phyloP scores from a whole-genome alignment of 768 basidiomycete genomes.

The Podaxis sp. region DNA sequence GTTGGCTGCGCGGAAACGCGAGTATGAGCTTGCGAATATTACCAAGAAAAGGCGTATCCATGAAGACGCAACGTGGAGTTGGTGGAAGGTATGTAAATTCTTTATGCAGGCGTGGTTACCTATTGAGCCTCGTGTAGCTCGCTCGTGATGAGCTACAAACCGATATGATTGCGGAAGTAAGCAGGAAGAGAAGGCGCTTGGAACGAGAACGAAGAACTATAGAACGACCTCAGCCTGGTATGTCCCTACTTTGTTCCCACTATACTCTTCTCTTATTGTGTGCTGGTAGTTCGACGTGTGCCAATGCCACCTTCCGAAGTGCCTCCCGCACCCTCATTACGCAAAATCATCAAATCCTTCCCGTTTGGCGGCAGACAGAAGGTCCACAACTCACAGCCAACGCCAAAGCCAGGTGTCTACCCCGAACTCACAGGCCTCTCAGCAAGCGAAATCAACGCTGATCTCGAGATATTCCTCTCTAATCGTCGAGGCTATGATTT shows the following conservation, averaged over 20 bases:
- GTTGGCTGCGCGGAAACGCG: conserved; percentile 73
- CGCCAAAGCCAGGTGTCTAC: conserved; percentile 33
- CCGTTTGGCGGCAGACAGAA: conserved; percentile 38
- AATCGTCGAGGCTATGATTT: conserved; percentile 29
- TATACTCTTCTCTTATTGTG: not conserved
- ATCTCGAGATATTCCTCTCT: conserved; percentile 56
- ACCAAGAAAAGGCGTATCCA: conserved; percentile 64
- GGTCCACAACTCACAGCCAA: conserved; percentile 20
- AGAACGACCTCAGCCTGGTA: conserved; percentile 77
- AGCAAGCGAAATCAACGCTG: conserved; percentile 46
- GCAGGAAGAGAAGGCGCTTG: conserved; percentile 78
- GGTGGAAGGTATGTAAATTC: conserved; percentile 73
- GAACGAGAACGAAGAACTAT: conserved; percentile 82
- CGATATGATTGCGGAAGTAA: conserved; percentile 88
- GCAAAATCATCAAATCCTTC: conserved; percentile 63
- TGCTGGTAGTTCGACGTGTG: conserved; percentile 50
- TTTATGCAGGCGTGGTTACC: not conserved
- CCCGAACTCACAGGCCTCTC: conserved; percentile 50
- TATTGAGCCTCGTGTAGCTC: conserved; percentile 42
- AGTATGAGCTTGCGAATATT: conserved; percentile 64
- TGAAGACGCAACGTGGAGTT: conserved; percentile 80
- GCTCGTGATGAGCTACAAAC: conserved; percentile 79
- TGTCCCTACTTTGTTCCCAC: conserved; percentile 23
- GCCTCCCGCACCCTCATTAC: conserved; percentile 55
- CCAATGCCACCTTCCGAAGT: conserved; percentile 51